Percentiles rank a stretch among this genome's conserved stretches.
phyloP scores from a whole-genome alignment of 768 basidiomycete species.

The Tulasnella sp. region DNA sequence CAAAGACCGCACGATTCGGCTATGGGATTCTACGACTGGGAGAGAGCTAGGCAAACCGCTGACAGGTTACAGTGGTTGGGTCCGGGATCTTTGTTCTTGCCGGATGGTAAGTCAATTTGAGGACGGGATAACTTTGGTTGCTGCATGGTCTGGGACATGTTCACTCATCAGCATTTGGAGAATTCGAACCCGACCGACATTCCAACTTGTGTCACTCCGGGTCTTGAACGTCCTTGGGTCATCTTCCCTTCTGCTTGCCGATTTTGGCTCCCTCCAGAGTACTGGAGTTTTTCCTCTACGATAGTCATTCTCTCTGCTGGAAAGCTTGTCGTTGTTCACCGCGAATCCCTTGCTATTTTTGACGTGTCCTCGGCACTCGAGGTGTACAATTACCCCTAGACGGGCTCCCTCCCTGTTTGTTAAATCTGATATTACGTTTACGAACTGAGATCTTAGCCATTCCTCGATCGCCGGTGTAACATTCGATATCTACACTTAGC shows the following conservation, averaged over 20 bases:
- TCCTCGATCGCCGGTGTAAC: too few relatives aligned
- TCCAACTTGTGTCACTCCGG: not conserved
- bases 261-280: not conserved
- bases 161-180: too few relatives aligned
- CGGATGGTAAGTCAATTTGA: too few relatives aligned
- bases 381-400: too few relatives aligned
- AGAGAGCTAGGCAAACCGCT: not conserved
- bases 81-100: too few relatives aligned
- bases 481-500: too few relatives aligned
- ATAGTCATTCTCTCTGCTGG: not conserved
- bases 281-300: not conserved
- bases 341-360: not conserved
- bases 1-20: too few relatives aligned
- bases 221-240: not conserved
- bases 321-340: not conserved
- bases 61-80: not conserved
- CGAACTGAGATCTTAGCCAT: too few relatives aligned
- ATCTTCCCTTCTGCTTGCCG: not conserved
- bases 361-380: not conserved
- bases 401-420: too few relatives aligned
- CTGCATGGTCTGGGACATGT: not conserved
- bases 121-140: too few relatives aligned
- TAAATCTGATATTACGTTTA: too few relatives aligned
- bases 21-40: too few relatives aligned
- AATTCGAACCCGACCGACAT: not conserved